These are phyloP conservation scores for Ceratocystis variospora DNA, from an alignment of 2,329 filamentous ascomycete genomes.

Conservation along the genomic window DNA sequence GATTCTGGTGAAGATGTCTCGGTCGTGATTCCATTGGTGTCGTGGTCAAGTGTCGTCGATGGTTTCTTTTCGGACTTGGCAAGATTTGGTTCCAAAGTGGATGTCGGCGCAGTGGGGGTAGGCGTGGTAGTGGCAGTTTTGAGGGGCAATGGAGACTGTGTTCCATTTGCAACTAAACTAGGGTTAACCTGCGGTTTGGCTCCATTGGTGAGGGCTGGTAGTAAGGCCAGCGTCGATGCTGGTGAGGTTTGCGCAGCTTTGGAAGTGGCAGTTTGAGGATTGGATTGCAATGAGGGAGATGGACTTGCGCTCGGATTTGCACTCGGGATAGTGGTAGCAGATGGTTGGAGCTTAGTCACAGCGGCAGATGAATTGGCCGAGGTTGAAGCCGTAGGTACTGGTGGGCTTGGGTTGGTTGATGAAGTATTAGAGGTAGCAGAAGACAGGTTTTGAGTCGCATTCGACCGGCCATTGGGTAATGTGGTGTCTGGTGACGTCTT, in stretches of 20 bases:
- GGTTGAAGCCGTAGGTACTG: background rate
- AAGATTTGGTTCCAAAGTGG: background rate
- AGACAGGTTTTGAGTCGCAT: background rate
- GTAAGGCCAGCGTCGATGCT: background rate
- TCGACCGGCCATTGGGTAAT: background rate
- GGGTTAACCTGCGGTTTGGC: background rate
- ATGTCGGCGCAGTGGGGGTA: background rate
- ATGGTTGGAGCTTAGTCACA: background rate
- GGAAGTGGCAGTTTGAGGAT: no score
- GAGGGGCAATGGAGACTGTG: background rate
- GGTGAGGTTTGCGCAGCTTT: background rate
- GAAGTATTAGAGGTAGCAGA: background rate
- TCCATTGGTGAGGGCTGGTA: background rate
- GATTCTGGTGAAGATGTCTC: conserved; percentile 44
- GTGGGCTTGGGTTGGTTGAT: background rate
- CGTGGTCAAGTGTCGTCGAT: background rate
- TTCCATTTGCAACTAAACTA: background rate
- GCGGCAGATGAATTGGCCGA: background rate
- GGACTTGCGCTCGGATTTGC: background rate
- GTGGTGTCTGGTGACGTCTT: background rate
- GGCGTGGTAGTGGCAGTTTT: background rate
- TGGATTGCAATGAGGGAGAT: background rate
- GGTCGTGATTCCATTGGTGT: conserved; percentile 16
- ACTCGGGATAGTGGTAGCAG: background rate
- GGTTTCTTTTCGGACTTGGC: background rate